phyloP scores from a whole-genome alignment of 306 rosid genomes.

The Hippophae tibetana region DNA sequence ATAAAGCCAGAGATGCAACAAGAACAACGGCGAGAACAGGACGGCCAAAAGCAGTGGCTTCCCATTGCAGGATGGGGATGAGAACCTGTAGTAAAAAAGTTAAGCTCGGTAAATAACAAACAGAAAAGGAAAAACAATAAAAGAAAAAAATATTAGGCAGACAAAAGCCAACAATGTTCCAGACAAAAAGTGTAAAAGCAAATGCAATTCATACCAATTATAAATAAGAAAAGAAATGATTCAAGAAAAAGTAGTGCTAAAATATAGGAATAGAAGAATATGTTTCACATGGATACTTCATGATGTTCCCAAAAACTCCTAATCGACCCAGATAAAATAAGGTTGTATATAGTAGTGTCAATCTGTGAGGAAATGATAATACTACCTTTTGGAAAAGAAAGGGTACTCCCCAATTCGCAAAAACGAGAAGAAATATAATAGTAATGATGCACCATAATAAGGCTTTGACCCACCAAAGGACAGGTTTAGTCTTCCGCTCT shows the following conservation, averaged over 20 bases:
- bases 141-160: background rate
- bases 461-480: slow-evolving; percentile 70
- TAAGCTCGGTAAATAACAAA: slow-evolving; percentile 6
- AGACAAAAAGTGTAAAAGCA: background rate
- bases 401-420: slow-evolving; percentile 75
- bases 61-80: slow-evolving; percentile 87
- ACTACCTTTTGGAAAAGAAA: slow-evolving; percentile 78
- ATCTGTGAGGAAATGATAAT: background rate
- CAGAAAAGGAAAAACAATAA: background rate
- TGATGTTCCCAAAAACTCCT: no score
- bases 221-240: background rate
- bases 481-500: slow-evolving; percentile 25
- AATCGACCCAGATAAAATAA: no score
- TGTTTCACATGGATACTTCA: no score
- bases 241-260: no score
- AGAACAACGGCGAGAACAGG: slow-evolving; percentile 84
- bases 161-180: background rate
- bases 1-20: slow-evolving; percentile 79
- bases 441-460: slow-evolving; percentile 39
- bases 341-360: no score
- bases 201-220: slow-evolving; percentile 2
- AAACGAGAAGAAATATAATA: slow-evolving; percentile 29
- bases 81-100: slow-evolving; percentile 42
- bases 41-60: slow-evolving; percentile 96
- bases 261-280: no score